Conservation (phyloP, 2,329 filamentous ascomycete genomes). For the Pseudonectria foliicola region DNA sequence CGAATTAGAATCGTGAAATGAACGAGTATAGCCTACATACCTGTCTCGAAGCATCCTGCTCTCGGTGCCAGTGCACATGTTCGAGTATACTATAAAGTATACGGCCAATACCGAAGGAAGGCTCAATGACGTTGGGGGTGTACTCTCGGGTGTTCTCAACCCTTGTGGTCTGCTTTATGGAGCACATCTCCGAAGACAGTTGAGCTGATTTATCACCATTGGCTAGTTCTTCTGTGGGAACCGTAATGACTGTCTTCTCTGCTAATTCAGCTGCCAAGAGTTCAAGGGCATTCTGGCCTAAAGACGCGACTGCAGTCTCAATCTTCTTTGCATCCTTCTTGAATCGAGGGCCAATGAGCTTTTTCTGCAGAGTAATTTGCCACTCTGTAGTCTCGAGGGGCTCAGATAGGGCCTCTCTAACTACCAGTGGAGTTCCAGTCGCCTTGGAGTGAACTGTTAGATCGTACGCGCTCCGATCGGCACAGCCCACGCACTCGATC, state of each 20-base stretch:
- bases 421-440: slow-evolving; percentile 78
- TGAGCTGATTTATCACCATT: slow-evolving; percentile 62
- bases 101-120: slow-evolving; percentile 92
- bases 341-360: slow-evolving; percentile 91
- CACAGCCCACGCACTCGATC: slow-evolving; percentile 97
- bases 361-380: slow-evolving; percentile 82
- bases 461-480: slow-evolving; percentile 92
- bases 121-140: slow-evolving; percentile 93
- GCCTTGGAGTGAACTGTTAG: slow-evolving; percentile 87
- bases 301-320: slow-evolving; percentile 67
- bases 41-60: slow-evolving; percentile 54
- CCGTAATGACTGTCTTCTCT: slow-evolving; percentile 64
- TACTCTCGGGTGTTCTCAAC: slow-evolving; percentile 83
- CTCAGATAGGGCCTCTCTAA: slow-evolving; percentile 72
- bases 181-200: slow-evolving; percentile 70
- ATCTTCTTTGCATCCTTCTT: slow-evolving; percentile 90
- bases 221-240: slow-evolving; percentile 62
- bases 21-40: slow-evolving; percentile 57
- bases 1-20: slow-evolving; percentile 15
- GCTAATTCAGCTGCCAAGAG: slow-evolving; percentile 68
- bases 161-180: slow-evolving; percentile 75
- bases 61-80: slow-evolving; percentile 89
- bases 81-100: slow-evolving; percentile 92
- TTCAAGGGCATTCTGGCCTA: slow-evolving; percentile 76
- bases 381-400: slow-evolving; percentile 80